Conservation (phyloP, 108 stramenopile species). For the Parmales sp. region DNA sequence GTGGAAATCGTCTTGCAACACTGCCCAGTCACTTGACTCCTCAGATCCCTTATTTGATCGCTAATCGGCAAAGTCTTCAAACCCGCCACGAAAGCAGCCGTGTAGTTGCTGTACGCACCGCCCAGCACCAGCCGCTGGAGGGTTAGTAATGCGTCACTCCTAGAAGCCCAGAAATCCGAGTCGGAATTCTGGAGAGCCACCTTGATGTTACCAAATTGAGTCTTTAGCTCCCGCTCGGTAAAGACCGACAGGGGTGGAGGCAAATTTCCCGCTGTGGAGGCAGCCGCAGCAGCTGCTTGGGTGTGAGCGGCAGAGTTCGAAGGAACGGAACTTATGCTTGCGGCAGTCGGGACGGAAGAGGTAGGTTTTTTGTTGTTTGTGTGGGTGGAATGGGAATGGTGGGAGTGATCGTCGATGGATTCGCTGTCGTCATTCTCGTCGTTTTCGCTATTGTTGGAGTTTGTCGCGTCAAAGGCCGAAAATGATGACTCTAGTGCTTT, state of each 20-base stretch:
- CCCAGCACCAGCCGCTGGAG: slow-evolving; percentile 36
- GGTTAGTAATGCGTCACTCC: slow-evolving; percentile 24
- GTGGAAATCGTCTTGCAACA: slow-evolving; percentile 21
- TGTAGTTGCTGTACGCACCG: slow-evolving; percentile 4
- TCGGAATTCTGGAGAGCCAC: slow-evolving; percentile 19
- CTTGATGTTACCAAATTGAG: slow-evolving; percentile 15
- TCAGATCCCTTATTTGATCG: slow-evolving; percentile 33
- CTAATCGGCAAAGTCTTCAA: slow-evolving; percentile 29
- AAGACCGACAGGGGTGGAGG: slow-evolving; percentile 14
- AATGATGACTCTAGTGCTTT: too few relatives aligned
- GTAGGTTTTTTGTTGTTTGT: slow-evolving; percentile 13
- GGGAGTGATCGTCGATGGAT: too few relatives aligned
- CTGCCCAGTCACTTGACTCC: slow-evolving; percentile 35
- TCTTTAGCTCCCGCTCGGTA: slow-evolving; percentile 20
- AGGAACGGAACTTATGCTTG: slow-evolving; percentile 3
- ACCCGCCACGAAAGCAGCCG: slow-evolving; percentile 24
- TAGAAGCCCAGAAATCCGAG: slow-evolving; percentile 32
- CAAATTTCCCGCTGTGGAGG: neutral
- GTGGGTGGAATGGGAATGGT: neutral
- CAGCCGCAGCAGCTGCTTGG: too few relatives aligned
- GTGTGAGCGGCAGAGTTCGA: slow-evolving; percentile 23
- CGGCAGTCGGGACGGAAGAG: neutral
- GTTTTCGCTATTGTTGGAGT: too few relatives aligned
- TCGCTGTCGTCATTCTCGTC: too few relatives aligned
- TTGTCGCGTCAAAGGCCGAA: too few relatives aligned